phyloP scores from a whole-genome alignment of 2,329 filamentous ascomycete genomes.

The Geoglossum cookeanum region DNA sequence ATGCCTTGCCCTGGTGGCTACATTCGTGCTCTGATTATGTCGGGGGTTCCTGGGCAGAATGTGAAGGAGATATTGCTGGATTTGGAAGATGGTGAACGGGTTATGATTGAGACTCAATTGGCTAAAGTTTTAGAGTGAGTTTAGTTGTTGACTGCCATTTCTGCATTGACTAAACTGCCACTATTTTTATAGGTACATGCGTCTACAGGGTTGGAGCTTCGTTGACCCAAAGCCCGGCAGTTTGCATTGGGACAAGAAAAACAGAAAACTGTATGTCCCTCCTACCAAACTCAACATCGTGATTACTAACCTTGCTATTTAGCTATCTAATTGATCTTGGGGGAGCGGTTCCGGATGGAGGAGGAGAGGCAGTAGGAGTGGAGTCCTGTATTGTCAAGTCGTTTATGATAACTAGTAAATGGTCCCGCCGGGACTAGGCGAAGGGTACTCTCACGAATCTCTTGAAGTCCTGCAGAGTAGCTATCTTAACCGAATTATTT shows the following conservation, averaged over 20 bases:
- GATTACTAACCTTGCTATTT: background rate
- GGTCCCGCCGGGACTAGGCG: too few relatives aligned
- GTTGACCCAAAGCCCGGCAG: background rate
- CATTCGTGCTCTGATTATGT: background rate
- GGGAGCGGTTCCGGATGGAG: background rate
- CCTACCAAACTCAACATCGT: background rate
- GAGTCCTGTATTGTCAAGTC: background rate
- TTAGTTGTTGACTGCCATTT: background rate
- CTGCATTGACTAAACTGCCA: background rate
- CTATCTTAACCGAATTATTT: too few relatives aligned
- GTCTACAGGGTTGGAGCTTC: background rate
- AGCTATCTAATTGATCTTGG: background rate
- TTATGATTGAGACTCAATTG: background rate
- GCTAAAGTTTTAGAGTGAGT: background rate
- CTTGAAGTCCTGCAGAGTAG: too few relatives aligned
- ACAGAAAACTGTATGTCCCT: background rate
- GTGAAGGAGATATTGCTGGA: background rate
- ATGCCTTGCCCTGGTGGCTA: background rate
- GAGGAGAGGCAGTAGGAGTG: background rate
- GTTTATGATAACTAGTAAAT: background rate
- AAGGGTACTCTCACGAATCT: too few relatives aligned
- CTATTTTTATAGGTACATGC: too few relatives aligned
- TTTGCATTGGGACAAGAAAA: background rate
- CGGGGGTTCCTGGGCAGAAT: background rate
- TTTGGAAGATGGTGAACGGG: background rate